Evolutionary conservation across 306 rosid genomes (phyloP), one percentile per base, ranked within the genome.

Genomic region (Sicyos edulis): DNA sequence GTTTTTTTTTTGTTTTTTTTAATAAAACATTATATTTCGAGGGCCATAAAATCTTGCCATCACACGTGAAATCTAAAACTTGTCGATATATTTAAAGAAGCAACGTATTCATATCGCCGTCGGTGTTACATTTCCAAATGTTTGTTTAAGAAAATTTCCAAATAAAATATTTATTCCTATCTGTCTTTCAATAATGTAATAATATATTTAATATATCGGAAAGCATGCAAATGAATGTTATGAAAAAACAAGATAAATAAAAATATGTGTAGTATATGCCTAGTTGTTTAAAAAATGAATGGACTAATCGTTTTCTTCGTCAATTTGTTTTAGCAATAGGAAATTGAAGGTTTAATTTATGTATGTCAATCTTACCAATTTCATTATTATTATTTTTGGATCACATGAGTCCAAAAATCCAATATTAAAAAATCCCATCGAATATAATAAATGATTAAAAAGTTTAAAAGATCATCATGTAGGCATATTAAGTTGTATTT

Each of bases 91-190:
- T 37, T n/a, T 1, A 1, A 37, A 37, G 5, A 4, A 37, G 70
- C 70, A 22, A 10, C 8, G 56, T 68, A 68, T 50, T 47, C 19
- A 16, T 71, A 71, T 53, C 29, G 74, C 17, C 50, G 74, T 52
- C 74, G 74, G 74, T 54, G 74, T 71, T 71, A 54, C 15, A 26
- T 29, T n/a, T n/a, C n/a, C n/a, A n/a, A n/a, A n/a, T n/a, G n/a
- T n/a, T n/a, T n/a, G n/a, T n/a, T n/a, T n/a, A n/a, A n/a, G n/a
- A n/a, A n/a, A n/a, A n/a, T n/a, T n/a, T 70, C 53, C 10, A 32
- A 34, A 9, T 71, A 53, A 10, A 8, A n/a, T 53, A 53, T 52
- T 47, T 53, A 3, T 16, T 70, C 29, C 29, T 54, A 53, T 37
- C 42, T 53, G 62, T 70, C 61, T 29, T 14, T 49, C 7, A 67